These are phyloP conservation scores for Hevea brasiliensis DNA, from an alignment of 345 rosid genomes.

Conservation along the genomic window DNA sequence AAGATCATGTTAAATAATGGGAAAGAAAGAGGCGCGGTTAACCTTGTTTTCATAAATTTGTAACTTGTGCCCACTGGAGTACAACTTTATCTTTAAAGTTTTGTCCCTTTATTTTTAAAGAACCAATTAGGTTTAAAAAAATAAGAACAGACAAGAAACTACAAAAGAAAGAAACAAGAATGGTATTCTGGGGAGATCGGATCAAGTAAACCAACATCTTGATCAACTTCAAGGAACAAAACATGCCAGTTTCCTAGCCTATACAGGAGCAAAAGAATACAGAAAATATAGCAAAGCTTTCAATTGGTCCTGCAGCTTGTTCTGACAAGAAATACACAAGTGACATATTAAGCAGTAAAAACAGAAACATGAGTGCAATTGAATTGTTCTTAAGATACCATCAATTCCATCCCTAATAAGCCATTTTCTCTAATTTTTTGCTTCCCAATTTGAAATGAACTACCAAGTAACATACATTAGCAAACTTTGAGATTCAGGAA, in stretches of 20 bases:
- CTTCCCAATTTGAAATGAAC: neutral
- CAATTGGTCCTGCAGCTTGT: neutral
- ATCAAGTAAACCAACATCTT: neutral
- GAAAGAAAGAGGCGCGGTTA: neutral
- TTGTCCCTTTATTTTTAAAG: neutral
- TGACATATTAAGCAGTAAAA: neutral
- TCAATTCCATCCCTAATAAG: neutral
- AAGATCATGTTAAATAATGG: constrained; percentile 56
- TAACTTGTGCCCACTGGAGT: neutral
- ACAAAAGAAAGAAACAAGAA: neutral
- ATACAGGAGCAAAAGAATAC: neutral
- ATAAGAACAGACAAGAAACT: neutral
- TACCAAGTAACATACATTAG: neutral
- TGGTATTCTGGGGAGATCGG: neutral
- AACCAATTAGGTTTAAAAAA: neutral
- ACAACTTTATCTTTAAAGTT: constrained; percentile 2
- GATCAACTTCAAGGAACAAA: constrained; percentile 7
- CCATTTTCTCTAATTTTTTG: neutral
- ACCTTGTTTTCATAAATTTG: constrained; percentile 15
- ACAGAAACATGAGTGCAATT: neutral
- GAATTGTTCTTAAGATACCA: constrained; percentile 4
- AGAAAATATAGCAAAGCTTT: neutral
- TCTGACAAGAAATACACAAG: neutral
- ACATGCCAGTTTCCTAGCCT: neutral
- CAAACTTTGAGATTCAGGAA: neutral